Percentiles rank a stretch among this genome's conserved stretches.
These are phyloP conservation scores for Breviolum minutum DNA, from an alignment of 73 alveolate species.

Conservation along the genomic window DNA sequence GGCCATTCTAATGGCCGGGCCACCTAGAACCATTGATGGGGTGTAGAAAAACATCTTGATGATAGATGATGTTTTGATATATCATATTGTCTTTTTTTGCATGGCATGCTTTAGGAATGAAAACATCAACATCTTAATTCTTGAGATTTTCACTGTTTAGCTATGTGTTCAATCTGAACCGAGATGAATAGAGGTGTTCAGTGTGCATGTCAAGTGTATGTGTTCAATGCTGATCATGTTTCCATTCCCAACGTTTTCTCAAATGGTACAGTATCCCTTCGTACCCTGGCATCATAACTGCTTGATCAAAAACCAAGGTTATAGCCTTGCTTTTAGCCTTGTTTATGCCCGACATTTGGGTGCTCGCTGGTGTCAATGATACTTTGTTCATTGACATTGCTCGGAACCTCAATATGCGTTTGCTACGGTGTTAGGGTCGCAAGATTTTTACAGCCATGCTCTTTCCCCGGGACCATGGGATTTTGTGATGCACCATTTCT, in stretches of 20 bases:
- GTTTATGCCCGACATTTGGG: conserved; percentile 95
- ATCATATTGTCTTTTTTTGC: no score
- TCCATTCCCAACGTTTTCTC: not conserved
- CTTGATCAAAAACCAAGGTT: not conserved
- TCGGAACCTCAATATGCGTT: not conserved
- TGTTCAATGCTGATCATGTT: not conserved
- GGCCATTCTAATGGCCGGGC: conserved; percentile 63
- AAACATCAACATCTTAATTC: no score
- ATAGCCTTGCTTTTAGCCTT: conserved; percentile 61
- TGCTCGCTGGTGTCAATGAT: conserved; percentile 85
- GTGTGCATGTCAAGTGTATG: not conserved
- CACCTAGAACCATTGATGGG: no score
- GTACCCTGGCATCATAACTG: not conserved
- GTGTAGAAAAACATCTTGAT: no score
- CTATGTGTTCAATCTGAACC: no score
- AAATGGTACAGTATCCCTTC: not conserved
- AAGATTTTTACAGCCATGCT: no score
- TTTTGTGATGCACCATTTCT: no score
- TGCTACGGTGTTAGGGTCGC: no score
- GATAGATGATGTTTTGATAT: no score
- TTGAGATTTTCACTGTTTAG: no score
- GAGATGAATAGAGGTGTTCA: not conserved
- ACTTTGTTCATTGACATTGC: conserved; percentile 51
- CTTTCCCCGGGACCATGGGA: no score
- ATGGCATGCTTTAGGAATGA: no score